Conservation (phyloP, 2,329 filamentous ascomycete genomes). For the Aspergillus versicolor region DNA sequence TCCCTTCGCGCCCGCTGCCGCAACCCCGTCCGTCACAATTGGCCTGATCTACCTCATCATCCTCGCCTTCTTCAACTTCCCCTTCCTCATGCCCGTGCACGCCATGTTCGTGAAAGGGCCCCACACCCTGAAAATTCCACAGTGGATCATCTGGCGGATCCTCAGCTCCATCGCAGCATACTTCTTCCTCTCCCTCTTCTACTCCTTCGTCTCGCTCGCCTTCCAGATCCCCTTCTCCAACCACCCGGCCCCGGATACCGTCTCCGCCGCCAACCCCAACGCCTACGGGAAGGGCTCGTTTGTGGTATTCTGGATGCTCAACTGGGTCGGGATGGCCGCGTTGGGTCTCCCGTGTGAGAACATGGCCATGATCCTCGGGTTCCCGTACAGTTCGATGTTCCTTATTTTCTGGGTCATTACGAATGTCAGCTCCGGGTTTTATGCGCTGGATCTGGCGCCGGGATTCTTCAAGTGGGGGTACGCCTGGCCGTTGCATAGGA, state of each 20-base stretch:
- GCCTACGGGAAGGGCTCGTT: conserved; percentile 60
- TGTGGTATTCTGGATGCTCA: conserved; percentile 63
- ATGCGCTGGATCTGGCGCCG: conserved; percentile 58
- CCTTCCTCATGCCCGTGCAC: conserved; percentile 65
- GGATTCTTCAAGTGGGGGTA: conserved; percentile 63
- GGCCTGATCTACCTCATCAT: conserved; percentile 68
- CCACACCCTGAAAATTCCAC: conserved; percentile 58
- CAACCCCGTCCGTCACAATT: conserved; percentile 60
- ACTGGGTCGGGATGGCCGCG: conserved; percentile 63
- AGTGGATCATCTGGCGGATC: conserved; percentile 61
- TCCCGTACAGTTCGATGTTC: conserved; percentile 63
- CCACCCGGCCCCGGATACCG: conserved; percentile 44
- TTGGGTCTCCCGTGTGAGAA: conserved; percentile 65
- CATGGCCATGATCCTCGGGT: conserved; percentile 60
- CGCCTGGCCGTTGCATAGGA: conserved; percentile 62
- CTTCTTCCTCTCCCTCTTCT: conserved; percentile 61
- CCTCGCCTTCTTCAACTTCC: conserved; percentile 65
- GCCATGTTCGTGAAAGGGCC: conserved; percentile 54
- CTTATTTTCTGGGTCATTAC: conserved; percentile 68
- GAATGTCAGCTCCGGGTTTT: conserved; percentile 62
- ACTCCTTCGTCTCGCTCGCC: conserved; percentile 62
- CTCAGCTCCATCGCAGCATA: conserved; percentile 57
- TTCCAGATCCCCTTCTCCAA: conserved; percentile 64
- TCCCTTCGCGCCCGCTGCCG: conserved; percentile 56
- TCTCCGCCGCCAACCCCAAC: conserved; percentile 49